These are phyloP conservation scores for Globisporangium camurandrum DNA, from an alignment of 352 stramenopile species.

Conservation along the genomic window DNA sequence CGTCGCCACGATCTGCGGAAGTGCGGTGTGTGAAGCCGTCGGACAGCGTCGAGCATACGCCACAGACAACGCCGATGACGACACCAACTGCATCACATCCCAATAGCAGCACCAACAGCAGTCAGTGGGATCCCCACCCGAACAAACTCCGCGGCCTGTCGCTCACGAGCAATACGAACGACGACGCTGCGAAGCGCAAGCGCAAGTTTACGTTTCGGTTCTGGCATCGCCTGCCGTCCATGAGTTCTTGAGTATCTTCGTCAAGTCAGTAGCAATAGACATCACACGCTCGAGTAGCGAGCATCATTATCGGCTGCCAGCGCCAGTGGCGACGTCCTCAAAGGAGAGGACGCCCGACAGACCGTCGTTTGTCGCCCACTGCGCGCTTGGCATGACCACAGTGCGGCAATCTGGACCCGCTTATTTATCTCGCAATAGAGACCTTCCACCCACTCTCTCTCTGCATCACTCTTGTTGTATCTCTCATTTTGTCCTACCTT, in stretches of 20 bases:
- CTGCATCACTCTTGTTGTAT: no score
- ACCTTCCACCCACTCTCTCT: no score
- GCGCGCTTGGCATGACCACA: not conserved
- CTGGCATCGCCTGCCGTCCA: slow-evolving; percentile 24
- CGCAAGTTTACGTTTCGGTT: slow-evolving; percentile 69
- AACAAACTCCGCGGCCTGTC: slow-evolving; percentile 57
- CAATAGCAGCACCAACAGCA: no score
- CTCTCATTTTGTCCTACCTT: no score
- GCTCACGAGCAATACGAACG: slow-evolving; percentile 37
- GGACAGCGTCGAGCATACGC: slow-evolving; percentile 18
- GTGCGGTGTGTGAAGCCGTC: slow-evolving; percentile 17
- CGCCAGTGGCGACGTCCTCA: not conserved
- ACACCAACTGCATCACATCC: no score
- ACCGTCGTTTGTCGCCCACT: no score
- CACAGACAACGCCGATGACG: slow-evolving; percentile 17
- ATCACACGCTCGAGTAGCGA: not conserved
- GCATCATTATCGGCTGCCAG: not conserved
- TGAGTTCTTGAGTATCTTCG: not conserved
- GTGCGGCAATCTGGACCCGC: not conserved
- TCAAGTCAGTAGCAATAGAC: not conserved
- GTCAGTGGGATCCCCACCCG: slow-evolving; percentile 33
- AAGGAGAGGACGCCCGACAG: not conserved
- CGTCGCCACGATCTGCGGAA: slow-evolving; percentile 3
- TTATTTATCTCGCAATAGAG: slow-evolving; percentile 2
- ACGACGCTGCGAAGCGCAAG: slow-evolving; percentile 46